Evolutionary conservation across 805 yeast genomes (phyloP).

Genomic region (Pichia eremophila): DNA sequence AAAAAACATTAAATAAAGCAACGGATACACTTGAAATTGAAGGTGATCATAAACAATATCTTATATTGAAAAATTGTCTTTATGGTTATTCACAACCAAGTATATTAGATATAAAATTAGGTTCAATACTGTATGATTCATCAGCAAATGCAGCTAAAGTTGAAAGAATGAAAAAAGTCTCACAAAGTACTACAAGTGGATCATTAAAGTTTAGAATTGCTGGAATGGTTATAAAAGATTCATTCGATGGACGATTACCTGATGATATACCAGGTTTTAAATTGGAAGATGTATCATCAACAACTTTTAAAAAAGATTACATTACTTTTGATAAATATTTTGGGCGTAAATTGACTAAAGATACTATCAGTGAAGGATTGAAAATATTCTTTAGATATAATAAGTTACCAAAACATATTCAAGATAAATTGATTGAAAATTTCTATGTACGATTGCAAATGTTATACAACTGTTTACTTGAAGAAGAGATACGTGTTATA

Average conservation of each 20-base stretch:
- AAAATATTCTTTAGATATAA: slow-evolving; percentile 34
- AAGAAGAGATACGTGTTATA: slow-evolving; percentile 52
- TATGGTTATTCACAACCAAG: slow-evolving; percentile 57
- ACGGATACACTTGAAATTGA: slow-evolving; percentile 9
- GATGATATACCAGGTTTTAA: slow-evolving; percentile 5
- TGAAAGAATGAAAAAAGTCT: slow-evolving; percentile 51
- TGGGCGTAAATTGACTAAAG: slow-evolving; percentile 51
- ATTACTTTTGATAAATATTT: slow-evolving; percentile 34
- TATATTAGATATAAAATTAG: slow-evolving; percentile 77
- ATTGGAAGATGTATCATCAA: slow-evolving; percentile 9
- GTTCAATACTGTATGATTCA: slow-evolving; percentile 60
- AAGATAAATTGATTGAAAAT: slow-evolving; percentile 31
- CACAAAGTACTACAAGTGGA: slow-evolving; percentile 73
- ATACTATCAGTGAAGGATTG: slow-evolving; percentile 38
- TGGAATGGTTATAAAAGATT: slow-evolving; percentile 58
- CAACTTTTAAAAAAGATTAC: slow-evolving; percentile 30
- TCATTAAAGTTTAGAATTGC: slow-evolving; percentile 68
- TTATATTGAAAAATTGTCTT: slow-evolving; percentile 67
- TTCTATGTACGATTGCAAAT: slow-evolving; percentile 54
- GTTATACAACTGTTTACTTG: slow-evolving; percentile 54
- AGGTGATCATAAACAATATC: slow-evolving; percentile 25
- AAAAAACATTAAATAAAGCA: slow-evolving; percentile 12
- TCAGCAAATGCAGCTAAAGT: slow-evolving; percentile 49
- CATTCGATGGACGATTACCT: slow-evolving; percentile 13
- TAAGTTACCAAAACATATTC: slow-evolving; percentile 24